These are phyloP conservation scores for Starmera caribaea DNA, from an alignment of 805 yeast genomes.

Conservation along the genomic window DNA sequence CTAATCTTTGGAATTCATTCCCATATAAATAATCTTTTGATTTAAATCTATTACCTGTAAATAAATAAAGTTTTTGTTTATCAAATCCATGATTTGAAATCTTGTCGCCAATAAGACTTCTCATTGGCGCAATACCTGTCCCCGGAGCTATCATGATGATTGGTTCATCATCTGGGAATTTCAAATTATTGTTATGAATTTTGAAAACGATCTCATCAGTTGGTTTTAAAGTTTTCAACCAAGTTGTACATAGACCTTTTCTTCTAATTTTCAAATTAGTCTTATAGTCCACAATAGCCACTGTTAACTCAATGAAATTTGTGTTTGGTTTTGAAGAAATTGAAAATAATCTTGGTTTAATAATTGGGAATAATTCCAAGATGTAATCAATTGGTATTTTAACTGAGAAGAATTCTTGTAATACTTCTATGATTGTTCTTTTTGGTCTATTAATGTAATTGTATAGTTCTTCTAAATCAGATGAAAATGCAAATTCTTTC, in stretches of 20 bases:
- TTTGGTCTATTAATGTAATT: constrained; percentile 93
- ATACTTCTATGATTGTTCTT: constrained; percentile 73
- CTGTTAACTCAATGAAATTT: constrained; percentile 48
- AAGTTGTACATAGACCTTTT: constrained; percentile 74
- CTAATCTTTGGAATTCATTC: constrained; percentile 37
- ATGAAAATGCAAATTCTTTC: constrained; percentile 59
- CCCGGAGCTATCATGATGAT: constrained; percentile 82
- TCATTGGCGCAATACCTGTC: constrained; percentile 93
- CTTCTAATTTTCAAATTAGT: constrained; percentile 72
- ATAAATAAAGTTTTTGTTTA: constrained; percentile 36
- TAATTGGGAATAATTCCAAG: constrained; percentile 66
- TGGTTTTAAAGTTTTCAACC: constrained; percentile 42
- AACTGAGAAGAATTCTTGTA: constrained; percentile 72
- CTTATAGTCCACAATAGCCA: constrained; percentile 80
- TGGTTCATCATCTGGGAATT: constrained; percentile 32
- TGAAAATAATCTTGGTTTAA: constrained; percentile 78
- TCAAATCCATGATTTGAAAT: constrained; percentile 10
- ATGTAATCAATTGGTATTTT: constrained; percentile 67
- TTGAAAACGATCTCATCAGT: constrained; percentile 47
- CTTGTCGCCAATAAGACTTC: constrained; percentile 46
- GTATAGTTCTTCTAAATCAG: constrained; percentile 73
- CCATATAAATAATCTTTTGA: constrained; percentile 63
- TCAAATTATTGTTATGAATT: constrained; percentile 36
- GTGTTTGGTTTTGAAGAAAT: constrained; percentile 58
- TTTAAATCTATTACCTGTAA: constrained; percentile 65